phyloP scores from a whole-genome alignment of 495 filamentous ascomycete genomes.

The Wilcoxina mikolae region DNA sequence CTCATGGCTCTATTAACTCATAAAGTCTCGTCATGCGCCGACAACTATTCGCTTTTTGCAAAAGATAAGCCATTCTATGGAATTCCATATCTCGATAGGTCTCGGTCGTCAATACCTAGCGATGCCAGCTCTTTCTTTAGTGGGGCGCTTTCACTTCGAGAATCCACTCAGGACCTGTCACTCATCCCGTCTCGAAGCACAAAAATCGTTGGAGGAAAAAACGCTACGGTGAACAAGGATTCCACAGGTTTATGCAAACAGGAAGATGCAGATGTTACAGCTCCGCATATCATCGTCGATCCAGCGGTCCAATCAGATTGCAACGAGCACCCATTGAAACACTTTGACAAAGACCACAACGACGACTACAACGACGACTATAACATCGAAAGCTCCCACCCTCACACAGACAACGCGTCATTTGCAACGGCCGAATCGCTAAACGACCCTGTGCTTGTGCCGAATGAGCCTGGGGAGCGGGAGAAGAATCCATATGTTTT shows the following conservation, averaged over 20 bases:
- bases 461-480: conserved; percentile 14
- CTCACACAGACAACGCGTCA: conserved; percentile 1
- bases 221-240: background rate
- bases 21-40: conserved; percentile 5
- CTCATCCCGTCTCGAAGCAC: background rate
- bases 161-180: background rate
- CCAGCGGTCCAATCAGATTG: background rate
- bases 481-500: conserved; percentile 30
- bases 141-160: background rate
- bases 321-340: background rate
- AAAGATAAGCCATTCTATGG: conserved; percentile 4
- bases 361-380: background rate
- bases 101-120: conserved; percentile 6
- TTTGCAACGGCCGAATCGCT: conserved; percentile 3
- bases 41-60: conserved; percentile 7
- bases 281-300: conserved; percentile 2
- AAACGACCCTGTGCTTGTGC: conserved; percentile 10
- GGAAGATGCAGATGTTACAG: background rate
- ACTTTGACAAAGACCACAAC: background rate
- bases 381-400: background rate
- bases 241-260: background rate
- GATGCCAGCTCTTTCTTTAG: conserved; percentile 4
- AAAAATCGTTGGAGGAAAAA: background rate
- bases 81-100: conserved; percentile 8
- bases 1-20: conserved; percentile 7